Evolutionary conservation across 1,139 yeast species (phyloP), one percentile per base, ranked within the genome.

Genomic region (Casaregolazyma suthepensis): DNA sequence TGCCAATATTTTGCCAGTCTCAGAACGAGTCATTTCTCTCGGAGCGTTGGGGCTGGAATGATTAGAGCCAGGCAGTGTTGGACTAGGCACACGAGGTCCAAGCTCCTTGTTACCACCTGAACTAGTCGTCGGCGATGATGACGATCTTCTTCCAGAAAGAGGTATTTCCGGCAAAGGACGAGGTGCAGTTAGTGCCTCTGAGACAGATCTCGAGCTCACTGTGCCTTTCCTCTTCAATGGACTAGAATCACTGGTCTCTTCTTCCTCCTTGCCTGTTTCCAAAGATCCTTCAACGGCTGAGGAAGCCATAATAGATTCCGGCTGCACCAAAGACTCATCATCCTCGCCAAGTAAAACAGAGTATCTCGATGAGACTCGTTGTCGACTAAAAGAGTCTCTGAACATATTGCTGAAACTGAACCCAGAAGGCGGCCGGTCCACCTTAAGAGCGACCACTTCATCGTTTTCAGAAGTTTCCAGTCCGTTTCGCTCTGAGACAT

Each of bases 1-100:
- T 31, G 58, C 57, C 43, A 65, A 55, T 40, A 65, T 61, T 51
- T 56, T 53, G 26, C 65, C 66, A 19, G 65, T 59, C 54, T 56
- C 51, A 7, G 51, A 46, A 29, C 62, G 52, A 37, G 61, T 61
- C 22, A 50, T 50, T 37, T 50, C 47, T 12, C 48, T 46, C 1
- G 43, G 45, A 15, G 10, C 2, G 12, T 9, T 26, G 31, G 31
- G 31, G 12, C 31, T 26, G 12, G 31, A 26, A 5, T 26, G 31
- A 20, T 3, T 23, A 35, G 43, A 35, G 29, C n/a, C 26, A 45
- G 46, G 23, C 40, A n/a, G 5, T 26, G 31, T 9, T 2, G 31
- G 31, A 26, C 31, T 26, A 26, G 31, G 31, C 6, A 22, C 6
- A 22, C 26, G 26, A 22, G 26, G 26, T 22, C 26, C 6, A 22